Conservation (phyloP, 495 filamentous ascomycete species). For the Lentithecium fluviatile region DNA sequence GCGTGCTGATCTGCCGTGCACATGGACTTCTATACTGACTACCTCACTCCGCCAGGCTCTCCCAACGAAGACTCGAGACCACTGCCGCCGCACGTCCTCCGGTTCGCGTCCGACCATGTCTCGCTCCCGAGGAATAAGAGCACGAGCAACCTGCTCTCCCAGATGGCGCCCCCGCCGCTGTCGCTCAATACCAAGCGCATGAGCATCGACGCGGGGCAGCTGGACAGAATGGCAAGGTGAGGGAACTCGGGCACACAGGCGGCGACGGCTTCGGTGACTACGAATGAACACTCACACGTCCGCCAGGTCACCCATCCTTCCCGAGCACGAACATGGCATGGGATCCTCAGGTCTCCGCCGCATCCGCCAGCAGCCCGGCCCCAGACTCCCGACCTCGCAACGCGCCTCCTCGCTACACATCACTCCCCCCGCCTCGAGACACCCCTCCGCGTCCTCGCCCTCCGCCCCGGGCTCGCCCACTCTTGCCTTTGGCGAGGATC, state of each 20-base stretch:
- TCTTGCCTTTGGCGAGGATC: slow-evolving; percentile 75
- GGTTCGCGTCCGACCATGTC: slow-evolving; percentile 26
- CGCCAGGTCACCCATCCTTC: slow-evolving; percentile 55
- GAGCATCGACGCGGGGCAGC: slow-evolving; percentile 36
- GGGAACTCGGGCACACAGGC: background rate
- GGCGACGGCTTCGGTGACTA: background rate
- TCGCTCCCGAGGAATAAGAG: slow-evolving; percentile 39
- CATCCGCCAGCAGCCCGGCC: slow-evolving; percentile 76
- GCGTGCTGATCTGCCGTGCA: background rate
- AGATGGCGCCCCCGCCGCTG: slow-evolving; percentile 18
- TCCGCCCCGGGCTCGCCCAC: slow-evolving; percentile 64
- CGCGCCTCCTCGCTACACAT: slow-evolving; percentile 64
- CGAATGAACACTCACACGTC: background rate
- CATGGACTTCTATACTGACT: slow-evolving; percentile 21
- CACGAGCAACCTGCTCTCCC: slow-evolving; percentile 39
- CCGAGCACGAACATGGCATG: slow-evolving; percentile 61
- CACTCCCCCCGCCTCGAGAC: slow-evolving; percentile 49
- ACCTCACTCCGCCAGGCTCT: slow-evolving; percentile 23
- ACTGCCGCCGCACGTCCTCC: slow-evolving; percentile 17
- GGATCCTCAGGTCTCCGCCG: slow-evolving; percentile 78
- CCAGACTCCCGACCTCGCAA: slow-evolving; percentile 38
- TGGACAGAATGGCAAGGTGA: slow-evolving; percentile 32
- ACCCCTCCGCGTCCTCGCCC: slow-evolving; percentile 50
- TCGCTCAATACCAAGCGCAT: slow-evolving; percentile 27
- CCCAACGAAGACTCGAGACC: slow-evolving; percentile 18